Evolutionary conservation across 2,329 filamentous ascomycete genomes (phyloP).

Genomic region (Penicillium sumatraense): DNA sequence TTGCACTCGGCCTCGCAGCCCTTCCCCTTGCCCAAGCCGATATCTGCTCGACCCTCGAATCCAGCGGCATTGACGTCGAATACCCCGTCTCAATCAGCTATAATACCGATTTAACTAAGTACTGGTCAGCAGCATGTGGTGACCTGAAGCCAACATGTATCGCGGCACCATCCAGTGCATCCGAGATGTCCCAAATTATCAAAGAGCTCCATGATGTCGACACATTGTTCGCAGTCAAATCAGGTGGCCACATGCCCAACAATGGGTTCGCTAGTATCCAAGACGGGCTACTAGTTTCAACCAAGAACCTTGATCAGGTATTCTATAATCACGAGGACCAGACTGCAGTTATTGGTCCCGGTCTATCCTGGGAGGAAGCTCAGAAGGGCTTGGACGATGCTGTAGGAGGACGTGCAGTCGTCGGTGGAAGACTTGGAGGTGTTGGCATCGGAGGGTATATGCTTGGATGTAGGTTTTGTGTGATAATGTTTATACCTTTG

Average conservation of each 20-base stretch:
- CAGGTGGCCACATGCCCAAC: constrained; percentile 55
- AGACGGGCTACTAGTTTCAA: constrained; percentile 49
- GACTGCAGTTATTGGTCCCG: constrained; percentile 47
- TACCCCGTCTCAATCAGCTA: constrained; percentile 41
- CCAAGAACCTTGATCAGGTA: constrained; percentile 48
- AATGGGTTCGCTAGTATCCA: constrained; percentile 53
- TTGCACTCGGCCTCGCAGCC: constrained; percentile 23
- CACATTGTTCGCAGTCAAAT: constrained; percentile 60
- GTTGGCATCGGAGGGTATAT: constrained; percentile 55
- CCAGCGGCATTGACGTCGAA: constrained; percentile 39
- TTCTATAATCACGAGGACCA: constrained; percentile 40
- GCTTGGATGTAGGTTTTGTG: constrained; percentile 43
- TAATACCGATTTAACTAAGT: constrained; percentile 44
- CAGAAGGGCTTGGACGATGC: constrained; percentile 36
- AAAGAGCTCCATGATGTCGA: constrained; percentile 53
- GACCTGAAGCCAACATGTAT: constrained; percentile 53
- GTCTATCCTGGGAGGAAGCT: constrained; percentile 41
- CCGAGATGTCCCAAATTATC: constrained; percentile 60
- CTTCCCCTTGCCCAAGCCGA: constrained; percentile 31
- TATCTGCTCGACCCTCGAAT: constrained; percentile 46
- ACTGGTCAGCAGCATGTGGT: constrained; percentile 53
- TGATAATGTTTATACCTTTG: background rate
- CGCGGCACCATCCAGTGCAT: constrained; percentile 52
- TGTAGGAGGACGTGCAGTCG: constrained; percentile 34
- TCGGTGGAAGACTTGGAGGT: constrained; percentile 53